Conservation (phyloP, 352 stramenopile genomes). For the Pythium grandisporangium region DNA sequence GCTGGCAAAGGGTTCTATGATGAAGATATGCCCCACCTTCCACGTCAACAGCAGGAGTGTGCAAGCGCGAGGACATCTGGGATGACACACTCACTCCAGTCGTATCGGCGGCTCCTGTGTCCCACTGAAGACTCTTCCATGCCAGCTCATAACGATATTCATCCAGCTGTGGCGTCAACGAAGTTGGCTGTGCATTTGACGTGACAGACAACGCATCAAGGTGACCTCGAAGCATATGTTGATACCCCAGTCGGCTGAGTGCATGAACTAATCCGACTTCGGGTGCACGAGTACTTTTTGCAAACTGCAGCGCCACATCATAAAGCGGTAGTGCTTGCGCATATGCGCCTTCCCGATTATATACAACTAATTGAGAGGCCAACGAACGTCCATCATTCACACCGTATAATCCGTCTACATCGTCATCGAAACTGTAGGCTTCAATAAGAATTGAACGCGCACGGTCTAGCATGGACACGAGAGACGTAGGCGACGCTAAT, state of each 20-base stretch:
- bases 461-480: slow-evolving; percentile 11
- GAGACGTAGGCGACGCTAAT: background rate
- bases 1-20: slow-evolving; percentile 42
- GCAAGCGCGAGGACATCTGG: no score
- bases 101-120: no score
- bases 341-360: slow-evolving; percentile 56
- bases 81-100: no score
- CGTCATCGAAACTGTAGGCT: slow-evolving; percentile 50
- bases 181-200: no score
- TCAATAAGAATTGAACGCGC: slow-evolving; percentile 51
- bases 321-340: slow-evolving; percentile 60
- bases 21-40: slow-evolving; percentile 34
- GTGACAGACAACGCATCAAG: slow-evolving; percentile 19
- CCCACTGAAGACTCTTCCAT: slow-evolving; percentile 78
- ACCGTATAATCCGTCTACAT: slow-evolving; percentile 68
- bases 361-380: slow-evolving; percentile 61
- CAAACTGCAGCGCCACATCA: slow-evolving; percentile 56
- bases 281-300: slow-evolving; percentile 1
- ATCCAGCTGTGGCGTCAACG: slow-evolving; percentile 12
- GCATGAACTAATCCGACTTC: slow-evolving; percentile 49
- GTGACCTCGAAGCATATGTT: slow-evolving; percentile 58
- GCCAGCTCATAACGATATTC: slow-evolving; percentile 71
- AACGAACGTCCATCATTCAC: slow-evolving; percentile 68
- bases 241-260: slow-evolving; percentile 58
- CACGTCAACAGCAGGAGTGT: no score